A percentile compares a stretch with the other conserved stretches of the same genome.
These are phyloP conservation scores for Bauhinia variegata DNA, from an alignment of 306 rosid species.

Conservation along the genomic window DNA sequence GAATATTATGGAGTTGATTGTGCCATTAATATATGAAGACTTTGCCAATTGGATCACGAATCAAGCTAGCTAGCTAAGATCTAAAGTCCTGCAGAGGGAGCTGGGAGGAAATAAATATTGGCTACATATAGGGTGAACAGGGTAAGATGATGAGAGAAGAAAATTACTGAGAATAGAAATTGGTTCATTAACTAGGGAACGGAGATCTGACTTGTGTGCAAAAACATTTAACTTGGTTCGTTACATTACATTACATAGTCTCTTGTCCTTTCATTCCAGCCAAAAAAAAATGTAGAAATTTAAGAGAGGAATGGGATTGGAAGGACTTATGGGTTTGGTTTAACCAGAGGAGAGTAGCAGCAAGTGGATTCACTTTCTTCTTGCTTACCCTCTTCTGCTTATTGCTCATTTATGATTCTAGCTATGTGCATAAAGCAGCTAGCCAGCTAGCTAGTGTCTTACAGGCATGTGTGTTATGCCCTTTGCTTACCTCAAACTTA, in stretches of 20 bases:
- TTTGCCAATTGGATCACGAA: too few species aligned
- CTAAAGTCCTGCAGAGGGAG: background rate
- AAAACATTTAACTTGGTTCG: constrained; percentile 34
- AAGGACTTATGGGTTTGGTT: constrained; percentile 38
- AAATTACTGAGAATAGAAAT: constrained; percentile 30
- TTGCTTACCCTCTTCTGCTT: constrained; percentile 41
- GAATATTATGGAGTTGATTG: too few species aligned
- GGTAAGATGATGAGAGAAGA: constrained; percentile 13
- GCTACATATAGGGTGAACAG: constrained; percentile 35
- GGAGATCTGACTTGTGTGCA: constrained; percentile 35
- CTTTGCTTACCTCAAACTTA: background rate
- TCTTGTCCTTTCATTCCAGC: constrained; percentile 44
- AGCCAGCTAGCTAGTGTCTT: too few species aligned
- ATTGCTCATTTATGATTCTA: constrained; percentile 51
- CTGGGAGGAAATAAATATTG: constrained; percentile 9
- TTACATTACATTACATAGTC: constrained; percentile 25
- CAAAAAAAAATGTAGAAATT: constrained; percentile 38
- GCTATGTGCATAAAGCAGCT: constrained; percentile 27
- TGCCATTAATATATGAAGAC: too few species aligned
- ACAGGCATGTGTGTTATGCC: constrained; percentile 32
- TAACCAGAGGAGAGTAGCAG: constrained; percentile 34
- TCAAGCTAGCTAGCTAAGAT: too few species aligned
- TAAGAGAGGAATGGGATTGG: constrained; percentile 3
- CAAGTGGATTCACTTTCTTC: constrained; percentile 29
- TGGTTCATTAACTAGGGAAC: constrained; percentile 33